Base-by-base conservation (phyloP, 2,329 filamentous ascomycete genomes). In the Colletotrichum liriopes region DNA sequence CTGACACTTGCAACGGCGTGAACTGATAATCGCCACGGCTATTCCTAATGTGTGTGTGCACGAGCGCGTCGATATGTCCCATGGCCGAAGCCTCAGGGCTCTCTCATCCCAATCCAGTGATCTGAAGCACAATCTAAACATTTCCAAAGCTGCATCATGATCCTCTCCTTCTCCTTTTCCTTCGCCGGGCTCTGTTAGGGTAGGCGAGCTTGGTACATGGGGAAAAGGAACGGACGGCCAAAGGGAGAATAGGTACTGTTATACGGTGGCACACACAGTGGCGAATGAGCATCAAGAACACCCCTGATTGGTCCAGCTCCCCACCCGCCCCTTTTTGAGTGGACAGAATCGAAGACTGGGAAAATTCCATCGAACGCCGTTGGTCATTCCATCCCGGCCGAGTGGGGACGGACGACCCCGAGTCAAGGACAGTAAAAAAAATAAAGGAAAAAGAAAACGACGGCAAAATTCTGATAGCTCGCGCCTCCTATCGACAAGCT, bases 391-490 rank as follows among this genome's bases (percentile, higher is more conserved):
- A 52, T 51, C 45, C 45, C 60, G 35, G 60, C 23, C 9, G 39
- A 29, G 26, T 45, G 62, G 62, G 23, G 51, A n/a, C 20, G 16
- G 5, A 18, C 26, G 23, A 65, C 35, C 62, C 62, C 62, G 52
- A 62, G 59, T 62, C 59, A 62, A 61, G 47, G 59, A 32, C 45
- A 37, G 12, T 5, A 51, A 29, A 62, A 11, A 51, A 29, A 62
- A 51, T 29, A 62, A 51, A 26, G 12, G 47, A 62, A 51, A 49
- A 62, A 51, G n/a, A 7, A 29, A 39, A 26, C 8, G 37, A 45
- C 4, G 37, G 51, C 62, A 65, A 65, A 65, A 62, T 67, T 65
- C 58, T 67, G 61, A 56, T 58, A 65, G 51, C 62, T 65, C 5
- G 49, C 49, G 35, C 29, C 62, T 58, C 62, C 62, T 65, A 65